phyloP scores from a whole-genome alignment of 208 protist species.

The Trypanosoma boissoni region DNA sequence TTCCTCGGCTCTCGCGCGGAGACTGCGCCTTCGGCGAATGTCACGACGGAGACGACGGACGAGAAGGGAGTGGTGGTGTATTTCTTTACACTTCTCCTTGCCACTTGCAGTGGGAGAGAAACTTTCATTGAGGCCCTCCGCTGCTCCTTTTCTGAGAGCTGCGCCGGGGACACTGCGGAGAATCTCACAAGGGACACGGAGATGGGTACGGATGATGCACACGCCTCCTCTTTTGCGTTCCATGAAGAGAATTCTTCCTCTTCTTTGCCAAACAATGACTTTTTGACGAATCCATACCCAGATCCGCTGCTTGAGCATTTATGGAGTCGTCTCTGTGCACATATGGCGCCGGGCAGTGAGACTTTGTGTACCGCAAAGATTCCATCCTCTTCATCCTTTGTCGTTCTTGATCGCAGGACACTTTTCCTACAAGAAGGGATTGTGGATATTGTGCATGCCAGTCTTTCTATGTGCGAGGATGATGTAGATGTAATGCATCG shows the following conservation, averaged over 20 bases:
- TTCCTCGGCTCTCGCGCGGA: conserved; percentile 14
- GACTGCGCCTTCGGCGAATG: not conserved
- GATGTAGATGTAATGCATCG: not conserved
- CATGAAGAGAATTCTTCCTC: too few species aligned
- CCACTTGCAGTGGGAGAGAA: conserved; percentile 13
- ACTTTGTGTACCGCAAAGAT: too few species aligned
- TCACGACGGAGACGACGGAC: not conserved
- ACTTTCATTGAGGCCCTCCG: conserved; percentile 22
- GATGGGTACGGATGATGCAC: too few species aligned
- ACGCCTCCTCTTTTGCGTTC: not conserved
- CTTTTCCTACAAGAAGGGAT: conserved; percentile 12
- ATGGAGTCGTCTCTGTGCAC: not conserved
- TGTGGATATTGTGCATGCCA: conserved; percentile 19
- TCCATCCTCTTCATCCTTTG: not conserved
- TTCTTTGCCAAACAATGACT: too few species aligned
- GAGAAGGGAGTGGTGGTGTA: conserved; percentile 9
- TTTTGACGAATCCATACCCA: not conserved
- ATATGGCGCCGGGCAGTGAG: not conserved
- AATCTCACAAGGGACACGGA: too few species aligned
- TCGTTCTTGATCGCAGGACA: conserved; percentile 8
- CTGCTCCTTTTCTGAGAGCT: conserved; percentile 3
- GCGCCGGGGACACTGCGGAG: not conserved
- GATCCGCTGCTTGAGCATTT: not conserved
- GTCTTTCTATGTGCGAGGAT: conserved; percentile 1
- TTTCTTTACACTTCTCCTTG: conserved; percentile 18